phyloP scores from a whole-genome alignment of 805 yeast species.

The Metschnikowia sp. region DNA sequence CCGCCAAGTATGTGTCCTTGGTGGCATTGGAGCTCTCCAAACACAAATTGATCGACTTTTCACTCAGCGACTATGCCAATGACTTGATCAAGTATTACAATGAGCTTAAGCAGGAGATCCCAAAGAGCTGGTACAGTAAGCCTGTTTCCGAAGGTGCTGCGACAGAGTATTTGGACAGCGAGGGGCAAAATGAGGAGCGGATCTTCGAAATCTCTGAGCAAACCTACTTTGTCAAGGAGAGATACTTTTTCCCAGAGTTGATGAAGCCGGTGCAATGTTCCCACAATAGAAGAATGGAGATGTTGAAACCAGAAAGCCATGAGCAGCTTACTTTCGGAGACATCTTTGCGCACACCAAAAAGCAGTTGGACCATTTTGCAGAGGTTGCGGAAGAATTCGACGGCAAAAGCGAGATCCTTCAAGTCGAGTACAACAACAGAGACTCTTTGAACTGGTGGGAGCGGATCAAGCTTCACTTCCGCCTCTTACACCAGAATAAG shows the following conservation, averaged over 20 bases:
- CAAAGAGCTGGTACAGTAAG: slow-evolving; percentile 33
- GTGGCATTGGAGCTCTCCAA: slow-evolving; percentile 53
- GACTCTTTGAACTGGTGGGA: slow-evolving; percentile 35
- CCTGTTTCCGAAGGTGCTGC: slow-evolving; percentile 9
- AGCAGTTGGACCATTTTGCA: slow-evolving; percentile 22
- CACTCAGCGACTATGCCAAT: slow-evolving; percentile 45
- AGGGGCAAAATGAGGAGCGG: slow-evolving; percentile 9
- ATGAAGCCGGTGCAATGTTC: slow-evolving; percentile 10
- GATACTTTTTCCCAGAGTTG: slow-evolving; percentile 15
- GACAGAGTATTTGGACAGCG: slow-evolving; percentile 9
- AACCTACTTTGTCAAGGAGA: slow-evolving; percentile 1
- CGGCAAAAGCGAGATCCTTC: slow-evolving; percentile 24
- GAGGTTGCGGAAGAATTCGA: slow-evolving; percentile 28
- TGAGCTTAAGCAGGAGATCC: slow-evolving; percentile 25
- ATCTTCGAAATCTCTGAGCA: slow-evolving; percentile 10
- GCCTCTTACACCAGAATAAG: slow-evolving; percentile 34
- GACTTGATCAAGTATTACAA: slow-evolving; percentile 39
- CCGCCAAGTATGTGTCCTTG: slow-evolving; percentile 60
- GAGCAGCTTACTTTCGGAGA: slow-evolving; percentile 19
- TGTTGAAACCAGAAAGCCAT: slow-evolving; percentile 8
- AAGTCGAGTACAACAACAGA: slow-evolving; percentile 28
- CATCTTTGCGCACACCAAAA: slow-evolving; percentile 25
- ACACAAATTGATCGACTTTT: slow-evolving; percentile 51
- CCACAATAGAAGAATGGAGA: slow-evolving; percentile 9
- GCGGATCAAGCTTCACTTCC: slow-evolving; percentile 29